Evolutionary conservation across 1,139 yeast species (phyloP).

Genomic region (Diutina scorzettiae): DNA sequence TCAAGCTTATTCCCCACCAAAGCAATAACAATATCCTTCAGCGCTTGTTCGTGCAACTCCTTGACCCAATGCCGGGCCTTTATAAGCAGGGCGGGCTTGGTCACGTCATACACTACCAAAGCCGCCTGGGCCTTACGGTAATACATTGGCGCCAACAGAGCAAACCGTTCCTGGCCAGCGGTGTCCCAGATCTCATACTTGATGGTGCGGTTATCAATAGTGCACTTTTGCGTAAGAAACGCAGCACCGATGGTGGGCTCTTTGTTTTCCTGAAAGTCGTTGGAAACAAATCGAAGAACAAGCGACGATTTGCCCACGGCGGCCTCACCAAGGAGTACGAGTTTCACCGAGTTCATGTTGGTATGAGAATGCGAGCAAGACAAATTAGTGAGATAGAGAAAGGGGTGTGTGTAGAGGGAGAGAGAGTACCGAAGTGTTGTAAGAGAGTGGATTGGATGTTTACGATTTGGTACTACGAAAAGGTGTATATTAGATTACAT

Average conservation of each 20-base stretch:
- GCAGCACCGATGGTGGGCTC: constrained; percentile 99
- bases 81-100: constrained; percentile 93
- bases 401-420: no score
- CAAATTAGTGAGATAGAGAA: no score
- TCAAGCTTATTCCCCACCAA: constrained; percentile 90
- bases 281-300: constrained; percentile 84
- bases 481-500: no score
- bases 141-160: constrained; percentile 94
- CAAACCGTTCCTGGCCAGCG: constrained; percentile 97
- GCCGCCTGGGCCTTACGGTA: constrained; percentile 99
- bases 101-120: constrained; percentile 86
- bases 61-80: constrained; percentile 99
- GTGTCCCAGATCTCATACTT: constrained; percentile 99
- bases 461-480: no score
- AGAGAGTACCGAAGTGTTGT: no score
- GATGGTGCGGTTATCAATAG: constrained; percentile 79
- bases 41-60: constrained; percentile 90
- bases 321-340: constrained; percentile 90
- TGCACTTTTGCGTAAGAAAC: constrained; percentile 87
- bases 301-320: constrained; percentile 96
- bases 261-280: constrained; percentile 93
- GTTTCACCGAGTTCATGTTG: constrained; percentile 45
- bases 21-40: constrained; percentile 83
- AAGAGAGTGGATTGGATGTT: no score
- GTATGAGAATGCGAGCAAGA: no score